Evolutionary conservation across 371 early-diverging fungal species (phyloP).

Genomic region (Apophysomyces trapeziformis): DNA sequence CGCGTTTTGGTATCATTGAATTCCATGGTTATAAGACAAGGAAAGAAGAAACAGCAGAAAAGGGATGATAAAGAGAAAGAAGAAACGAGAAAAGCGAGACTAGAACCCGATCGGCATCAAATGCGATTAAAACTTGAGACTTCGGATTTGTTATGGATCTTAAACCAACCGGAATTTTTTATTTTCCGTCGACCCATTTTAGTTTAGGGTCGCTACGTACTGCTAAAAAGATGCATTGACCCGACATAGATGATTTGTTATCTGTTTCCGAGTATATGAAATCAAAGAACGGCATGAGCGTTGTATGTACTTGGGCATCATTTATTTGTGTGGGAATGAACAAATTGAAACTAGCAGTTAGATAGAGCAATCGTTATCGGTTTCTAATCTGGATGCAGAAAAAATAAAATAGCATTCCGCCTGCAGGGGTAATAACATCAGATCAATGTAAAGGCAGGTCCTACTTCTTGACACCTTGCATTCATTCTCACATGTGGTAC

Average conservation of each 20-base stretch:
- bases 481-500: too few relatives aligned
- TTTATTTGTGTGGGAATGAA: too few relatives aligned
- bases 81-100: not conserved
- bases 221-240: constrained; percentile 3
- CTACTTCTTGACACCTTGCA: too few relatives aligned
- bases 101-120: constrained; percentile 4
- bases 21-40: not conserved
- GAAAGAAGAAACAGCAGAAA: not conserved
- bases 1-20: not conserved
- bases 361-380: too few relatives aligned
- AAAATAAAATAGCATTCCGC: too few relatives aligned
- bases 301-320: too few relatives aligned
- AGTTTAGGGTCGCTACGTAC: not conserved
- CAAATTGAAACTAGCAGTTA: too few relatives aligned
- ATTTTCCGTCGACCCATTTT: not conserved
- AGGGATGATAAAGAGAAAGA: not conserved
- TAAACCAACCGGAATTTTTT: constrained; percentile 5
- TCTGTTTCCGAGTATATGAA: not conserved
- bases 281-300: too few relatives aligned
- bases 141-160: not conserved
- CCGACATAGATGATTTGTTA: not conserved
- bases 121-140: not conserved
- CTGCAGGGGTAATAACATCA: not conserved
- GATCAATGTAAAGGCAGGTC: too few relatives aligned
- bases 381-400: too few relatives aligned